Evolutionary conservation across 768 basidiomycete genomes (phyloP).

Genomic region (Pulveroboletus sp.): DNA sequence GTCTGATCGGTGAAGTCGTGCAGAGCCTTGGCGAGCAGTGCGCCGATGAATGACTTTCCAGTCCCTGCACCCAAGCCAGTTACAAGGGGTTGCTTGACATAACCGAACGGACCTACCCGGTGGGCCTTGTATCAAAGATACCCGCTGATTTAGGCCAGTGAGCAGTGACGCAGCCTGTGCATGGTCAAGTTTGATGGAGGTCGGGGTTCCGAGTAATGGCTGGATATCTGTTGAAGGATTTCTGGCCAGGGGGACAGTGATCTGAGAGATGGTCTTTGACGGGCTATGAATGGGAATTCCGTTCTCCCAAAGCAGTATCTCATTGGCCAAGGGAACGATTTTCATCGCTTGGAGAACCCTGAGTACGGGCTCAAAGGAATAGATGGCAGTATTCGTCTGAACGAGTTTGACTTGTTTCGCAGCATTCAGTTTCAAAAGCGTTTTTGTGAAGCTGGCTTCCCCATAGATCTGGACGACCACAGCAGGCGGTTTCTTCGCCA

Average conservation of each 20-base stretch:
- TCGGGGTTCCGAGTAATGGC: slow-evolving; percentile 31
- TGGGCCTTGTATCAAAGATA: slow-evolving; percentile 67
- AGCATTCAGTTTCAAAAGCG: slow-evolving; percentile 37
- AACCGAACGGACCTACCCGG: slow-evolving; percentile 43
- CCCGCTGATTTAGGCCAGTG: slow-evolving; percentile 46
- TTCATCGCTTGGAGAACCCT: slow-evolving; percentile 45
- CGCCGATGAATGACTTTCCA: slow-evolving; percentile 69
- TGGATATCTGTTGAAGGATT: slow-evolving; percentile 40
- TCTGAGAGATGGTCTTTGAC: slow-evolving; percentile 5
- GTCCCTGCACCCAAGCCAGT: slow-evolving; percentile 58
- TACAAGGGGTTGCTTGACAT: too few species aligned
- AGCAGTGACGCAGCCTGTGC: slow-evolving; percentile 47
- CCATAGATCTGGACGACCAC: slow-evolving; percentile 55
- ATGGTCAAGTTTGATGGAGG: slow-evolving; percentile 43
- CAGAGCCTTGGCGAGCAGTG: slow-evolving; percentile 55
- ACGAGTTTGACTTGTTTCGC: slow-evolving; percentile 39
- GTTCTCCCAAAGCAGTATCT: slow-evolving; percentile 52
- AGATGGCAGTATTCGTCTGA: slow-evolving; percentile 55
- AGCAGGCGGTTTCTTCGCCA: slow-evolving; percentile 44
- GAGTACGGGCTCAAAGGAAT: slow-evolving; percentile 62
- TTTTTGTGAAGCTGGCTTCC: slow-evolving; percentile 32
- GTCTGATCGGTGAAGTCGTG: slow-evolving; percentile 42
- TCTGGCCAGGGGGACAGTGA: slow-evolving; percentile 21
- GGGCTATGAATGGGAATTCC: slow-evolving; percentile 1
- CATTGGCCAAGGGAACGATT: slow-evolving; percentile 43